phyloP scores from a whole-genome alignment of 2,329 filamentous ascomycete species.

The Paraphoma chrysanthemicola region DNA sequence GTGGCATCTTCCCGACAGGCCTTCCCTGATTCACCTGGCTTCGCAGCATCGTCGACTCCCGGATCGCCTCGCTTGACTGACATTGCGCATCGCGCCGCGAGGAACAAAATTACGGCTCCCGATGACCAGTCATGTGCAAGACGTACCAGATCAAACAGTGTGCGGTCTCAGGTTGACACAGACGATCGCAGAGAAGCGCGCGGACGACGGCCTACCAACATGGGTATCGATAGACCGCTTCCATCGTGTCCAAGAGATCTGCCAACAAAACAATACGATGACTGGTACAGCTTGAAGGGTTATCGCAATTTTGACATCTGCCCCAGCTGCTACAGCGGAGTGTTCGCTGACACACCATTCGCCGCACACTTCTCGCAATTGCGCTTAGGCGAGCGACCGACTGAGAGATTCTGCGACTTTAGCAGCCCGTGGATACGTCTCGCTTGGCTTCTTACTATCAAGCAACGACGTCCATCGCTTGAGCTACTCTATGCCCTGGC shows the following conservation, averaged over 20 bases:
- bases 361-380: slow-evolving; percentile 70
- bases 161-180: slow-evolving; percentile 31
- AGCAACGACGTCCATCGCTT: slow-evolving; percentile 71
- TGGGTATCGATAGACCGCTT: slow-evolving; percentile 33
- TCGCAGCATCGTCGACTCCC: slow-evolving; percentile 24
- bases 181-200: slow-evolving; percentile 31
- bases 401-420: slow-evolving; percentile 76
- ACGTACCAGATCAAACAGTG: slow-evolving; percentile 34
- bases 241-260: slow-evolving; percentile 72
- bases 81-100: slow-evolving; percentile 14
- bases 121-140: slow-evolving; percentile 32
- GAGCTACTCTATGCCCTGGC: slow-evolving; percentile 74
- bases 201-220: slow-evolving; percentile 8
- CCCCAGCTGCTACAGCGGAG: slow-evolving; percentile 75
- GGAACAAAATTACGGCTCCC: slow-evolving; percentile 8
- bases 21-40: slow-evolving; percentile 30
- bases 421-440: slow-evolving; percentile 83
- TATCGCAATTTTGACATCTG: slow-evolving; percentile 80
- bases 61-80: slow-evolving; percentile 31
- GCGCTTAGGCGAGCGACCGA: slow-evolving; percentile 63
- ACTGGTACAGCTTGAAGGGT: slow-evolving; percentile 81
- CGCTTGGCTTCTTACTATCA: slow-evolving; percentile 80
- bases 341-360: slow-evolving; percentile 74
- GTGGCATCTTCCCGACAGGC: slow-evolving; percentile 26
- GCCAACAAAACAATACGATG: slow-evolving; percentile 68